phyloP scores from a whole-genome alignment of 164 flowering plant genomes.

The Chimonanthus salicifolius region DNA sequence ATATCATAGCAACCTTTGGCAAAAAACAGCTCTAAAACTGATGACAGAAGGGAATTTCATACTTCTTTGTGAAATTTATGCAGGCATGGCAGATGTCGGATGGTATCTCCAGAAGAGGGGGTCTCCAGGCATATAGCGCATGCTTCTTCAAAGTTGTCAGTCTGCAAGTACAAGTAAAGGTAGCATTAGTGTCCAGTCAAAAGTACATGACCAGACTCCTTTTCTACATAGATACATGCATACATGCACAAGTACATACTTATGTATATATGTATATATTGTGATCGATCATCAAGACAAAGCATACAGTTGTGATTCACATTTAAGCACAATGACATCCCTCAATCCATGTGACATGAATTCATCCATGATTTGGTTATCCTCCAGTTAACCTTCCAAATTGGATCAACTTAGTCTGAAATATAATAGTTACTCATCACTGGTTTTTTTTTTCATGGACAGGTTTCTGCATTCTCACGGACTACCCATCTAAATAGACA shows the following conservation, averaged over 20 bases:
- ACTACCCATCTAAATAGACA: background rate
- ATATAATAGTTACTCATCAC: background rate
- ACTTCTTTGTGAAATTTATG: conserved; percentile 99
- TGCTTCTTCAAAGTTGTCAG: conserved; percentile 52
- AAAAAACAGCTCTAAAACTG: background rate
- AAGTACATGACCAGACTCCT: background rate
- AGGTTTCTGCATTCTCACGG: background rate
- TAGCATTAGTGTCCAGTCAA: background rate
- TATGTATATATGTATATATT: too few species aligned
- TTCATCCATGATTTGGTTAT: background rate
- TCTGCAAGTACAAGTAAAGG: conserved; percentile 28
- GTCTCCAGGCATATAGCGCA: conserved; percentile 89
- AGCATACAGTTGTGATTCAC: too few species aligned
- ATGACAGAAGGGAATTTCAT: conserved; percentile 4
- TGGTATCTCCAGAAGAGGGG: conserved; percentile 67
- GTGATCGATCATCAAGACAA: too few species aligned
- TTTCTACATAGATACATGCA: background rate
- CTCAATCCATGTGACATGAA: too few species aligned
- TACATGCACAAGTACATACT: too few species aligned
- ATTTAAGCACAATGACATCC: too few species aligned
- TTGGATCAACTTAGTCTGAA: background rate
- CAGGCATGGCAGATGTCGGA: conserved; percentile 92
- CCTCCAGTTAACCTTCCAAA: background rate
- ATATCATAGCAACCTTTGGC: background rate
- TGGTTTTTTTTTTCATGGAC: background rate